Conservation (phyloP, 2,329 filamentous ascomycete genomes). For the Claviceps capensis region DNA sequence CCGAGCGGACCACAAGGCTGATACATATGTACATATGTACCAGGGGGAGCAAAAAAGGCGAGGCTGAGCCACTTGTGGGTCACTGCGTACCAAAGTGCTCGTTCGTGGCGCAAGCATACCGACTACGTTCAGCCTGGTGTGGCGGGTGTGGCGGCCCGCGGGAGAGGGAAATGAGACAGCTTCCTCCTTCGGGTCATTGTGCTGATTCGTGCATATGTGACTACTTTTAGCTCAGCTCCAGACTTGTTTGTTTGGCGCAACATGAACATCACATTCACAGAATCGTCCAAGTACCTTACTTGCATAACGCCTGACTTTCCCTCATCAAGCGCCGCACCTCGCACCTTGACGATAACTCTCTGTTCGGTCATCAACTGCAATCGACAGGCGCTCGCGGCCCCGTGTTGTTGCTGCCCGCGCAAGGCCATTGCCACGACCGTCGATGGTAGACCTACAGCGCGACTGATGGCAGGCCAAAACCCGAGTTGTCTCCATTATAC, state of each 20-base stretch:
- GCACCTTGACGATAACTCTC: not conserved
- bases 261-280: not conserved
- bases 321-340: too few species aligned
- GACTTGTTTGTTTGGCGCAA: not conserved
- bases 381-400: not conserved
- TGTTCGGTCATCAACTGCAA: not conserved
- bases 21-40: not conserved
- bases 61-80: not conserved
- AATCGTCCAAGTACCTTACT: not conserved
- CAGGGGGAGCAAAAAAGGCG: not conserved
- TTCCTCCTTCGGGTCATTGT: too few species aligned
- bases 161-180: not conserved
- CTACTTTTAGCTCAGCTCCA: not conserved
- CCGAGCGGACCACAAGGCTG: conserved; percentile 1
- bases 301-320: not conserved
- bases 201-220: too few species aligned
- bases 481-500: not conserved
- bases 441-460: not conserved
- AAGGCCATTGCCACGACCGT: not conserved
- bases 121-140: not conserved
- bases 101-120: conserved; percentile 4
- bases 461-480: conserved; percentile 2
- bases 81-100: not conserved
- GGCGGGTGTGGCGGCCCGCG: not conserved
- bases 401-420: not conserved